Base-by-base conservation (phyloP, 129 eudicot species). In the Oenanthe sinensis region DNA sequence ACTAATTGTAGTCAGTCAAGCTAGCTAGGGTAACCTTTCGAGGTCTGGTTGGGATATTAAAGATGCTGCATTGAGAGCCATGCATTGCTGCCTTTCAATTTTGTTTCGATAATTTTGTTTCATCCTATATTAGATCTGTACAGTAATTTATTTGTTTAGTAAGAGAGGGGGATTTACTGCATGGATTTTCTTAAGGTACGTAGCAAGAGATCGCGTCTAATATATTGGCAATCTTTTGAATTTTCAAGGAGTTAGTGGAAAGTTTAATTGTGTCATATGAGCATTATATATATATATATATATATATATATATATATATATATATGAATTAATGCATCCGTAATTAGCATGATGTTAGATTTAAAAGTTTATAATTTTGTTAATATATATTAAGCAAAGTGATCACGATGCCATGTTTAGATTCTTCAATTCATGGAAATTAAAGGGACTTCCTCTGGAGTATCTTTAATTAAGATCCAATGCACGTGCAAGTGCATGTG, bases 61-160 rank as follows among this genome's bases (percentile, higher is more conserved):
- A 76, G 71, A 49, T 81, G 79, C 75, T 81, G 79, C 84, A 81
- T 63, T 79, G 75, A 65, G 36, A 20, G 33, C 14, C 71, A 74
- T 73, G 28, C 37, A 45, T 44, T 74, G 49, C 77, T 60, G 46
- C 44, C 11, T 19, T 52, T 6, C 1, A 19, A 52, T 24, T 55
- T 22, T 55, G 63, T 54, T 54, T 20, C 12, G 63, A 20, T 54
- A 16, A 54, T 52, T 20, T 7, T 54, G 65, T 22, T 22, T 55
- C 13, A 8, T 55, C 65, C 14, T 5, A 8, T 55, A 16, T 14
- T 48, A 50, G 22, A 50, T 5, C 58, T 50, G 58, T 50, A 55
- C 28, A 46, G 49, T 22, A 55, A 55, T 55, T 55, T 52, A 6
- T 52, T 16, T 22, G 13, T 20, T 55, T 20, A 22, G 28, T 55